phyloP scores from a whole-genome alignment of 2,329 filamentous ascomycete genomes.

The Aspergillus melleus region DNA sequence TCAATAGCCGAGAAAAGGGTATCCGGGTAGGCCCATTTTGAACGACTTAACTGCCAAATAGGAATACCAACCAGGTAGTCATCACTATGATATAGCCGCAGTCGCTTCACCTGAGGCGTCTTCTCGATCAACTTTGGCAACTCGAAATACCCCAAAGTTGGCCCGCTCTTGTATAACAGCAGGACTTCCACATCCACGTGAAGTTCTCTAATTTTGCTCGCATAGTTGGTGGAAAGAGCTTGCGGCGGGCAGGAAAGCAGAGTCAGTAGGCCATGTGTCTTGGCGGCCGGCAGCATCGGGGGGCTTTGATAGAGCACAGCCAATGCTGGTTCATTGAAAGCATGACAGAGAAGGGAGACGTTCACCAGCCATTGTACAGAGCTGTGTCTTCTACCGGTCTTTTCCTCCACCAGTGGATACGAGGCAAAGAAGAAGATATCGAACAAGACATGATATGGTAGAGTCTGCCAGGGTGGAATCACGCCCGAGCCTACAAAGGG shows the following conservation, averaged over 20 bases:
- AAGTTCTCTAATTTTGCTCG: conserved; percentile 68
- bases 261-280: conserved; percentile 50
- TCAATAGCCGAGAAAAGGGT: conserved; percentile 66
- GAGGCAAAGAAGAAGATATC: conserved; percentile 70
- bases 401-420: conserved; percentile 51
- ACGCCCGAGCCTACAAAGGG: conserved; percentile 28
- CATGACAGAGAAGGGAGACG: conserved; percentile 62
- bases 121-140: conserved; percentile 60
- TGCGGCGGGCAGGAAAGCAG: conserved; percentile 58
- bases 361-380: conserved; percentile 61
- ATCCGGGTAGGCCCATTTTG: conserved; percentile 68
- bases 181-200: conserved; percentile 65
- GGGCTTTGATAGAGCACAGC: conserved; percentile 71
- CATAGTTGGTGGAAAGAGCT: conserved; percentile 62
- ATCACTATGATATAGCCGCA: conserved; percentile 70
- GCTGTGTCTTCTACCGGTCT: conserved; percentile 20
- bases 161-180: conserved; percentile 55
- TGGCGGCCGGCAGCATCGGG: conserved; percentile 57
- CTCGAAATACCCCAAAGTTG: conserved; percentile 55
- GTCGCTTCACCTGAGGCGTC: conserved; percentile 65
- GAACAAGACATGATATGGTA: conserved; percentile 69
- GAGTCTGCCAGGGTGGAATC: conserved; percentile 59
- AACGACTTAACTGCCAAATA: conserved; percentile 25
- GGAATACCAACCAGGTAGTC: conserved; percentile 51
- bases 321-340: conserved; percentile 71